Evolutionary conservation across 345 rosid genomes (phyloP).

Genomic region (Raphanus sativus): DNA sequence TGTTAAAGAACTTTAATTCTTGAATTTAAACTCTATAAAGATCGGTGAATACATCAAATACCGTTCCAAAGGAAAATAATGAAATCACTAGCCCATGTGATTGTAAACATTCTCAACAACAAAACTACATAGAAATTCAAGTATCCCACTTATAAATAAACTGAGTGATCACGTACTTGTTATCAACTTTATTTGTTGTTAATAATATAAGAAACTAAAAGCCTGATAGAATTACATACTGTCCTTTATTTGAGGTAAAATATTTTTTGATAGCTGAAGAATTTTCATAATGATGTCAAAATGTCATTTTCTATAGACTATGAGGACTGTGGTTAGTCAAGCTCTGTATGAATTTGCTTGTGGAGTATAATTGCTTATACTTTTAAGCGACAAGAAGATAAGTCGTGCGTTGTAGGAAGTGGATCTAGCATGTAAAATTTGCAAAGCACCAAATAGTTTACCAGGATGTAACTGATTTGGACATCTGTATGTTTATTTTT

Average conservation of each 20-base stretch:
- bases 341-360: not conserved
- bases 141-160: not conserved
- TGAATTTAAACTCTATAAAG: not conserved
- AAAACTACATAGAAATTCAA: not conserved
- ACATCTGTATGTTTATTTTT: not conserved
- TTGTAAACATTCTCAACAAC: not conserved
- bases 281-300: not conserved
- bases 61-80: too few species aligned
- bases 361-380: not conserved
- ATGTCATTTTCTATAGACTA: not conserved
- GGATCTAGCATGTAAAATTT: not conserved
- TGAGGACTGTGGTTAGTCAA: not conserved
- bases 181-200: not conserved
- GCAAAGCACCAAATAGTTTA: not conserved
- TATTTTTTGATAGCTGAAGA: not conserved
- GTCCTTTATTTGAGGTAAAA: not conserved
- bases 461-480: not conserved
- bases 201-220: not conserved
- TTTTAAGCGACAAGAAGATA: not conserved
- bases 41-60: not conserved
- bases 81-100: not conserved
- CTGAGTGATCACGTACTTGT: not conserved
- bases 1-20: not conserved
- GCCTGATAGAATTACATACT: not conserved
- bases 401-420: not conserved